Conservation (phyloP, 805 yeast genomes). For the Hanseniaspora hatyaiensis region DNA sequence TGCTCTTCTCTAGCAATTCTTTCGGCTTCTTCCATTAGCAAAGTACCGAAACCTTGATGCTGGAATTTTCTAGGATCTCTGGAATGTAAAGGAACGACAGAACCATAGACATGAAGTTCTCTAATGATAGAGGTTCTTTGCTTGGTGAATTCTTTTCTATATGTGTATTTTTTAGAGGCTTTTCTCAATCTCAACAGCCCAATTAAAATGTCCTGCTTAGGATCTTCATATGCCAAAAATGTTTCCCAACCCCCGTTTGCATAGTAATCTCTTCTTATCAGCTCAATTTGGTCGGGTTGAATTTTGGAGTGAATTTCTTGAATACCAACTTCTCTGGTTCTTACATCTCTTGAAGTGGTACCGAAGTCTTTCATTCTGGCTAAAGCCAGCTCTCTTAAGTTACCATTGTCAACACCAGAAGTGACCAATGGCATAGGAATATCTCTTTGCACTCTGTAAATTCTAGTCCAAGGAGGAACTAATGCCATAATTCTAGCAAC, state of each 20-base stretch:
- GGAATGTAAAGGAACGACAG: conserved; percentile 91
- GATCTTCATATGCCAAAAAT: conserved; percentile 89
- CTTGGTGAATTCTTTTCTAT: conserved; percentile 69
- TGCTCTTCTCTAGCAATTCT: conserved; percentile 91
- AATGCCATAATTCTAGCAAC: conserved; percentile 92
- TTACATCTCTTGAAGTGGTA: conserved; percentile 85
- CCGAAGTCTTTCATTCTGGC: conserved; percentile 98
- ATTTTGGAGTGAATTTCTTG: conserved; percentile 97
- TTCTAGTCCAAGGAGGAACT: conserved; percentile 99
- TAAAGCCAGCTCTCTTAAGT: conserved; percentile 83
- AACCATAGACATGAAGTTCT: conserved; percentile 93
- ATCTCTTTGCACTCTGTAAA: conserved; percentile 95
- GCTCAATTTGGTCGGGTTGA: conserved; percentile 91
- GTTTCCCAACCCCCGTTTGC: conserved; percentile 99
- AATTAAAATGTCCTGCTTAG: conserved; percentile 86
- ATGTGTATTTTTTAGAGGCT: conserved; percentile 81
- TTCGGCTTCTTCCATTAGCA: conserved; percentile 97
- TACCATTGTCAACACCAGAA: conserved; percentile 96
- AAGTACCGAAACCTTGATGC: conserved; percentile 97
- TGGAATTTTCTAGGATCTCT: conserved; percentile 96
- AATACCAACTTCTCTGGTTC: conserved; percentile 96
- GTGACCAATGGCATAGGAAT: conserved; percentile 98
- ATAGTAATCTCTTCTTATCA: conserved; percentile 86
- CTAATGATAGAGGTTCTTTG: conserved; percentile 92
- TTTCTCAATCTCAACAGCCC: conserved; percentile 80